Base-by-base conservation (phyloP, 2,329 filamentous ascomycete genomes). In the Venturia oleaginea region DNA sequence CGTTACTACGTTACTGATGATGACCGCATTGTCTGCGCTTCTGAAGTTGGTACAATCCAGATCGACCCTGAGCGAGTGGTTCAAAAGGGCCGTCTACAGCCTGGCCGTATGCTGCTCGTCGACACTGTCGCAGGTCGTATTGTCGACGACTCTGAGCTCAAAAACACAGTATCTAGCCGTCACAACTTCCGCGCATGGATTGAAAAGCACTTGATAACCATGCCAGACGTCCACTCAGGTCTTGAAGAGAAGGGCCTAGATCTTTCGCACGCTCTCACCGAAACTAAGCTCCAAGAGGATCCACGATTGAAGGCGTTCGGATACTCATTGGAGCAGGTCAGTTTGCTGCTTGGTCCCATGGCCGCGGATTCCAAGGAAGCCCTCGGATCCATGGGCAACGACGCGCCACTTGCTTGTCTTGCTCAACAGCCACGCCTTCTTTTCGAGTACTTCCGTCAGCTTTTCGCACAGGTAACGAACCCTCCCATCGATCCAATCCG, bases 381-480 rank as follows among this genome's bases (percentile, higher is more conserved):
- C 54, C 83, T 97, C 63, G 93, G 93, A 48, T 97, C 93, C 66
- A 97, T 97, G 93, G 93, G 93, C 71, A 97, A 97, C 74, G 93
- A 97, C 80, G 91, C 90, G 55, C 93, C 93, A 54, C 81, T 97
- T 68, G 93, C 93, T 63, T 96, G 92, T 76, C 82, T 97, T 74
- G 90, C 93, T n/a, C 85, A 90, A 68, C 90, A 92, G 67, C 92
- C 93, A 69, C 90, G 92, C 70, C 82, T 96, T 63, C 84, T 97
- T 24, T 96, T 90, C 76, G 93, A 97, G 76, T 97, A 97, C 79
- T 97, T 97, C 87, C 87, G 93, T 67, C 91, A 97, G 80, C 87
- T 97, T 54, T 97, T 97, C 76, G 93, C 93, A 11, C 93, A 97
- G 79, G 93, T 97, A 75, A 97, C 93, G 67, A 97, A 97, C 77